Base-by-base conservation (phyloP, 2,329 filamentous ascomycete species). In the Aspergillus sp. region DNA sequence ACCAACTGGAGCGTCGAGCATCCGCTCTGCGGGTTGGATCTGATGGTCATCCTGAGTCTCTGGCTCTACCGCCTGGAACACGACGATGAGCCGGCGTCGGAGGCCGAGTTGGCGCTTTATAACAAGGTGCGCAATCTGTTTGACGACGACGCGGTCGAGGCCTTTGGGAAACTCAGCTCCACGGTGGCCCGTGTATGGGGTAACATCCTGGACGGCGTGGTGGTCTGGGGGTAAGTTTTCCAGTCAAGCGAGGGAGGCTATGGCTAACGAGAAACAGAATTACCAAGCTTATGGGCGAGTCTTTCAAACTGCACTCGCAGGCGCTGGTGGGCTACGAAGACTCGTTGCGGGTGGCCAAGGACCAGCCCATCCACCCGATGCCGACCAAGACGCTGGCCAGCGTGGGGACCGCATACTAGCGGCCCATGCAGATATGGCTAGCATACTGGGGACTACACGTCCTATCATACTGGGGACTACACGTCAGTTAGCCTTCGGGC, bases 31-130 rank as follows among this genome's bases (percentile, higher is more conserved):
- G 89, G 89, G 42, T 78, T 98, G 67, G 91, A 98, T 61, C 73
- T 96, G 47, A 94, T 98, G 78, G 91, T 96, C 59, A 91, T 95
- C 49, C 80, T 98, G 49, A 95, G 86, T 53, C 72, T 96, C 47
- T 98, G 91, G 91, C 80, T 98, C 51, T 96, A 95, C 70, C 86
- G 88, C 66, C 81, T 98, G 70, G 91, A 98, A 81, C 88, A 96
- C 68, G 91, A 98, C 69, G 88, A 93, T 45, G 89, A 96, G 67
- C 80, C 81, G 30, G 57, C 60, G 35, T 53, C 52, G 42, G 57
- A 64, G 47, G 58, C 56, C 20, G 60, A 64, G 42, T 29, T 64
- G 45, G 59, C 58, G 26, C 53, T 64, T 34, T 64, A 64, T 45
- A 62, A 61, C 68, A 93, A 93, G 67, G 73, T 96, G 40, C 82